Evolutionary conservation across 495 filamentous ascomycete genomes (phyloP).

Genomic region (Neurospora sp.): DNA sequence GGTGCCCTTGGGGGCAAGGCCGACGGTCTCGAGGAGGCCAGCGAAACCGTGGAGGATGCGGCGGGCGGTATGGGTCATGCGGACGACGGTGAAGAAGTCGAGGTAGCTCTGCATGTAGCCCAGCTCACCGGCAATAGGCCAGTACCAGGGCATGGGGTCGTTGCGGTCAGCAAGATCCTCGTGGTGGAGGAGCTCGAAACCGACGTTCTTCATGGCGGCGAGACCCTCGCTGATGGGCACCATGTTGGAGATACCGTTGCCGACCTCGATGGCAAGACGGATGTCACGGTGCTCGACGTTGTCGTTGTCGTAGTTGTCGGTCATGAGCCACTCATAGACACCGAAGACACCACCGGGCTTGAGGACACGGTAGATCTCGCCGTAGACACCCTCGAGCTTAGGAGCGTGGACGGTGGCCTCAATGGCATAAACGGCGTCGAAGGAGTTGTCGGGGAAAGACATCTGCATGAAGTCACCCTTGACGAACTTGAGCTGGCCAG

Average conservation of each 20-base stretch:
- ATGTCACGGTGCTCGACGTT: constrained; percentile 83
- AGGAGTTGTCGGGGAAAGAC: constrained; percentile 82
- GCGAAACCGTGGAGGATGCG: constrained; percentile 68
- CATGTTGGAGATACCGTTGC: constrained; percentile 98
- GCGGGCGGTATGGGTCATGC: constrained; percentile 85
- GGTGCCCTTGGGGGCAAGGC: constrained; percentile 71
- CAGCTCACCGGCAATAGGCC: constrained; percentile 70
- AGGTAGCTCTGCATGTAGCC: constrained; percentile 70
- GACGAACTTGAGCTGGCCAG: constrained; percentile 72
- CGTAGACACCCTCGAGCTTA: constrained; percentile 87
- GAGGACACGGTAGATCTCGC: constrained; percentile 85
- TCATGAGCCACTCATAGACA: constrained; percentile 99
- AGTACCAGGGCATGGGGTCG: constrained; percentile 87
- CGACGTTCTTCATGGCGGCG: constrained; percentile 75
- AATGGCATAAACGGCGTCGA: constrained; percentile 96
- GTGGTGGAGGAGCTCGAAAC: constrained; percentile 75
- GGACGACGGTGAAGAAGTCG: constrained; percentile 75
- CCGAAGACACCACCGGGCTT: constrained; percentile 96
- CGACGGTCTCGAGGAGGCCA: constrained; percentile 62
- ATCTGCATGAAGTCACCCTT: constrained; percentile 99
- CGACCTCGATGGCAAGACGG: constrained; percentile 90
- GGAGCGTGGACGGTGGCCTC: constrained; percentile 96
- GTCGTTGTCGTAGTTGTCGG: constrained; percentile 83
- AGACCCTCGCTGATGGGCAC: constrained; percentile 77
- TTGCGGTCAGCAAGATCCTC: constrained; percentile 82